A percentile compares a stretch with the other conserved stretches of the same genome.
phyloP scores from a whole-genome alignment of 2,329 filamentous ascomycete genomes.

The Zymoseptoria brevis region DNA sequence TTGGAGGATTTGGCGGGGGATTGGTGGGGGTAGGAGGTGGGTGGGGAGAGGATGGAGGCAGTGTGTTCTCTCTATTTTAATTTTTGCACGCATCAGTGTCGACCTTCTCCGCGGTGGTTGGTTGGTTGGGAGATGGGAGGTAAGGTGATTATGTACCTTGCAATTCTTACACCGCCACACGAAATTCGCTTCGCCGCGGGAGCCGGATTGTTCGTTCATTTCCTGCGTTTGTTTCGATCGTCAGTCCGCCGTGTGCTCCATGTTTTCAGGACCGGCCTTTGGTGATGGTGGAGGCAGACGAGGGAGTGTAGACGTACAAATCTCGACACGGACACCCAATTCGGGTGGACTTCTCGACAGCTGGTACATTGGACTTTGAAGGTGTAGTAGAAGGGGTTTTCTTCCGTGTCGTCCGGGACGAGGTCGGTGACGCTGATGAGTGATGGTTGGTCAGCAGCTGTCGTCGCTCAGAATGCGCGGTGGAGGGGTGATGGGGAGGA shows the following conservation, averaged over 20 bases:
- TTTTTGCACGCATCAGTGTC: too few relatives aligned
- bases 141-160: conserved; percentile 52
- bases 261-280: neutral
- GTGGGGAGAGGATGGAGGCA: conserved; percentile 69
- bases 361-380: conserved; percentile 99
- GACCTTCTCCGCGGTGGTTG: too few relatives aligned
- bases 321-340: conserved; percentile 76
- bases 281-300: too few relatives aligned
- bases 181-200: conserved; percentile 93
- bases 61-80: conserved; percentile 83
- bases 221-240: conserved; percentile 49
- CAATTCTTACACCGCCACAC: conserved; percentile 99
- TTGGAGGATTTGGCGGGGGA: conserved; percentile 69
- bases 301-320: conserved; percentile 59
- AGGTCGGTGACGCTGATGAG: conserved; percentile 73
- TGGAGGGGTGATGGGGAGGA: neutral
- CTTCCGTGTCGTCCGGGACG: conserved; percentile 71
- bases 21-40: conserved; percentile 60
- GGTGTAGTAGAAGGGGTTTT: conserved; percentile 87
- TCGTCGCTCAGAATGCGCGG: neutral
- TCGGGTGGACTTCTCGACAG: conserved; percentile 82
- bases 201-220: conserved; percentile 81
- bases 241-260: neutral
- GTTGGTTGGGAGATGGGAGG: too few relatives aligned
- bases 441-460: neutral